Evolutionary conservation across 257 asterid genomes (phyloP).

Genomic region (Vinca minor): DNA sequence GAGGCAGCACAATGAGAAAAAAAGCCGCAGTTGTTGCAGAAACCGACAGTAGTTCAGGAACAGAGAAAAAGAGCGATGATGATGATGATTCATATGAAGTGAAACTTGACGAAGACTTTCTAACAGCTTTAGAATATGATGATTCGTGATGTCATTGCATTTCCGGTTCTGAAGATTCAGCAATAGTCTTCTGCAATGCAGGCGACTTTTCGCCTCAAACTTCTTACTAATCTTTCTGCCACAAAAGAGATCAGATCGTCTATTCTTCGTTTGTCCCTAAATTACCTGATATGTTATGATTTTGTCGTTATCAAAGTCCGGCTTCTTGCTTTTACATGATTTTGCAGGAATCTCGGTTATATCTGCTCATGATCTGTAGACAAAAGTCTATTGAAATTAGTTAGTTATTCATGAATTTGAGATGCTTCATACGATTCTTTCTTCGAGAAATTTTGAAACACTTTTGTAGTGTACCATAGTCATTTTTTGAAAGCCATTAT

Average conservation of each 20-base stretch:
- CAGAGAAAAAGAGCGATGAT: conserved; percentile 23
- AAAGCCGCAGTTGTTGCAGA: conserved; percentile 33
- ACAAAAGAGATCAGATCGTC: neutral
- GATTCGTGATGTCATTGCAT: conserved; percentile 91
- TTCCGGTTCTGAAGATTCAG: conserved; percentile 77
- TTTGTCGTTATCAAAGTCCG: too few species aligned
- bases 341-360: too few species aligned
- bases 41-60: conserved; percentile 18
- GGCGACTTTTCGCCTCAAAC: neutral
- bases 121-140: conserved; percentile 92
- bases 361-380: too few species aligned
- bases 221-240: neutral
- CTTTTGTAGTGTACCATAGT: too few species aligned
- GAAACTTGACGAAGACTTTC: conserved; percentile 80
- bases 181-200: conserved; percentile 20
- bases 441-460: too few species aligned
- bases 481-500: too few species aligned
- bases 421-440: too few species aligned
- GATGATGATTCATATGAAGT: conserved; percentile 75
- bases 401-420: too few species aligned
- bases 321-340: too few species aligned
- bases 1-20: conserved; percentile 72
- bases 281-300: neutral
- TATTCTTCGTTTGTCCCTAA: neutral
- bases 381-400: too few species aligned